phyloP scores from a whole-genome alignment of 768 basidiomycete genomes.

The Exidia glandulosa region DNA sequence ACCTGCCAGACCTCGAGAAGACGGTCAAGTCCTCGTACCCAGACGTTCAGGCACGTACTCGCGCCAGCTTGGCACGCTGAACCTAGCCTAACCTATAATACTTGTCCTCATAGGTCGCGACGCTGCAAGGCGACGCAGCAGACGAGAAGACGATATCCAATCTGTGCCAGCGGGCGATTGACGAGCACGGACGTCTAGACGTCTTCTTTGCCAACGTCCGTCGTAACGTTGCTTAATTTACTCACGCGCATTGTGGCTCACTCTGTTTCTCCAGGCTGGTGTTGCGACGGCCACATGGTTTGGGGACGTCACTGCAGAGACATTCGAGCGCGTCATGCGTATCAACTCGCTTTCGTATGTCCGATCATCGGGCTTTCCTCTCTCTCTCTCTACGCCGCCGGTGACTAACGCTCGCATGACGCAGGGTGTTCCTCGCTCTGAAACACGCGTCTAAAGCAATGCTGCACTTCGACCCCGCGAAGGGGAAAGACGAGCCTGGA shows the following conservation, averaged over 20 bases:
- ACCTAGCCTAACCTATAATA: background rate
- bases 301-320: conserved; percentile 44
- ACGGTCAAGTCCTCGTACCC: conserved; percentile 59
- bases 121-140: conserved; percentile 71
- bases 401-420: background rate
- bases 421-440: conserved; percentile 79
- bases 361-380: conserved; percentile 2
- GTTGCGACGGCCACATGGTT: conserved; percentile 36
- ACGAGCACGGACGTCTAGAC: conserved; percentile 79
- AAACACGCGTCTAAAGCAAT: conserved; percentile 81
- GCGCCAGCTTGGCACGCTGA: background rate
- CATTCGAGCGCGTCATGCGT: conserved; percentile 66
- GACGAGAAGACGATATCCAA: conserved; percentile 57
- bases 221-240: conserved; percentile 1
- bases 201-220: conserved; percentile 92
- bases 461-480: conserved; percentile 50
- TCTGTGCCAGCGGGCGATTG: conserved; percentile 59
- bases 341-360: conserved; percentile 60
- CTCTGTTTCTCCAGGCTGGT: conserved; percentile 45
- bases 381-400: background rate
- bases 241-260: background rate
- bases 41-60: conserved; percentile 57
- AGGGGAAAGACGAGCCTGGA: conserved; percentile 63
- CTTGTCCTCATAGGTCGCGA: conserved; percentile 53
- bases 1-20: conserved; percentile 59